Evolutionary conservation across 1,284 basidiomycete genomes (phyloP), one percentile per base, ranked within the genome.

Genomic region (Ganoderma meredithae): DNA sequence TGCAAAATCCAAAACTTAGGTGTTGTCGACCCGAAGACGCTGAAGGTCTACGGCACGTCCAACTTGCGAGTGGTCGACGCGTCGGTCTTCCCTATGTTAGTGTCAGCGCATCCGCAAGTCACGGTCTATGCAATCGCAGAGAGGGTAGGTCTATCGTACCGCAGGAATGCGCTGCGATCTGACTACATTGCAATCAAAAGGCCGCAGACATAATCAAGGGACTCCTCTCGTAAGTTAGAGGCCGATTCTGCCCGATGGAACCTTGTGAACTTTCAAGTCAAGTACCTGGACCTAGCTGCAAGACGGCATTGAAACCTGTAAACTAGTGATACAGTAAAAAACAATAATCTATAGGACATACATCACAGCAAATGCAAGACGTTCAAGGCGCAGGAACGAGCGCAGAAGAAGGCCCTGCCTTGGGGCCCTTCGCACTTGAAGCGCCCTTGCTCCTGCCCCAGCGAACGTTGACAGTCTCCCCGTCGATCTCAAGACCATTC

Each of bases 401-500:
- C 1, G 60, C 49, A 6, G 63, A 60, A 22, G 71, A 64, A 15
- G 72, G 40, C 4, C 67, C 52, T 8, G 64, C 62, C 41, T 71
- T 39, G 13, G 60, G 62, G 10, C 72, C 31, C 62, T 75, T 77
- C 1, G 72, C 60, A 31, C 74, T 75, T 5, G 69, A 64, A 3
- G 72, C 72, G 17, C 69, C 71, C 67, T 86, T 89, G 77, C 91
- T 90, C 66, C 91, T 85, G 22, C 95, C 98, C 97, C 97, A 99
- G 71, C 92, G 94, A 12, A 98, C 87, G 60, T 87, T 84, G 10
- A 94, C 88, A 64, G 86, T 85, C 75, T 93, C 90, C 1, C 90
- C 93, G 39, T 93, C 91, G 49, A 98, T 84, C 74, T 96, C 94
- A 27, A 99, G 85, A 3, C 96, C 97, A 69, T 91, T 89, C 17